Percentiles rank a stretch among this genome's conserved stretches.
phyloP scores from a whole-genome alignment of 495 filamentous ascomycete genomes.

The Apodospora peruviana region DNA sequence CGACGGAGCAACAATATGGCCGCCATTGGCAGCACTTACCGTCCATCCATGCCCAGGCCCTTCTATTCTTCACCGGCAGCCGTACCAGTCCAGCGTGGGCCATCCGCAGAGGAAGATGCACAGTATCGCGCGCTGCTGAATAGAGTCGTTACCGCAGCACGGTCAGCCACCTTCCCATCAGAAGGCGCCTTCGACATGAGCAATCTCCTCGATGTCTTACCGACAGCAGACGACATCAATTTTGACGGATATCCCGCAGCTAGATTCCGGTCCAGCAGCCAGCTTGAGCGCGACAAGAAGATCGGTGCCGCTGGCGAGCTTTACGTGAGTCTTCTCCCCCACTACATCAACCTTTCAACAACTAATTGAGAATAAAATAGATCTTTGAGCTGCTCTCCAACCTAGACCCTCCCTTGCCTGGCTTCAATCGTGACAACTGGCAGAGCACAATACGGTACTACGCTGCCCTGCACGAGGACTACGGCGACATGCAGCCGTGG shows the following conservation, averaged over 20 bases:
- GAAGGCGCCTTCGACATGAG: slow-evolving; percentile 11
- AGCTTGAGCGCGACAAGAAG: slow-evolving; percentile 30
- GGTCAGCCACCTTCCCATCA: slow-evolving; percentile 18
- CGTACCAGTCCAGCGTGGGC: too few relatives aligned
- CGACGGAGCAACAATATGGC: not conserved
- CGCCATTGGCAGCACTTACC: not conserved
- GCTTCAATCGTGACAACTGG: slow-evolving; percentile 34
- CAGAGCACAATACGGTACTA: slow-evolving; percentile 37
- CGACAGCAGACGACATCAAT: not conserved
- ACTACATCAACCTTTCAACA: not conserved
- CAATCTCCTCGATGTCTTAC: not conserved
- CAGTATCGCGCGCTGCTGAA: slow-evolving; percentile 23
- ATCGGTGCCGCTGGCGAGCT: slow-evolving; percentile 44
- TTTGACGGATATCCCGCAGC: slow-evolving; percentile 8
- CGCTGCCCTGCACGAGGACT: slow-evolving; percentile 28
- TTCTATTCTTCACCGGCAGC: too few relatives aligned
- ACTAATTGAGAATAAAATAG: slow-evolving; percentile 16
- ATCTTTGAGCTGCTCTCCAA: slow-evolving; percentile 36
- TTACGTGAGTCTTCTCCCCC: slow-evolving; percentile 26
- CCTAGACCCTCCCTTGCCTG: slow-evolving; percentile 11
- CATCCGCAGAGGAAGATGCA: not conserved
- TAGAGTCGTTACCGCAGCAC: slow-evolving; percentile 23
- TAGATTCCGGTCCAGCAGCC: slow-evolving; percentile 11
- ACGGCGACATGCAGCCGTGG: slow-evolving; percentile 31
- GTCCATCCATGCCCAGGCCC: not conserved